These are phyloP conservation scores for Calycina herbarum DNA, from an alignment of 2,329 filamentous ascomycete species.

Conservation along the genomic window DNA sequence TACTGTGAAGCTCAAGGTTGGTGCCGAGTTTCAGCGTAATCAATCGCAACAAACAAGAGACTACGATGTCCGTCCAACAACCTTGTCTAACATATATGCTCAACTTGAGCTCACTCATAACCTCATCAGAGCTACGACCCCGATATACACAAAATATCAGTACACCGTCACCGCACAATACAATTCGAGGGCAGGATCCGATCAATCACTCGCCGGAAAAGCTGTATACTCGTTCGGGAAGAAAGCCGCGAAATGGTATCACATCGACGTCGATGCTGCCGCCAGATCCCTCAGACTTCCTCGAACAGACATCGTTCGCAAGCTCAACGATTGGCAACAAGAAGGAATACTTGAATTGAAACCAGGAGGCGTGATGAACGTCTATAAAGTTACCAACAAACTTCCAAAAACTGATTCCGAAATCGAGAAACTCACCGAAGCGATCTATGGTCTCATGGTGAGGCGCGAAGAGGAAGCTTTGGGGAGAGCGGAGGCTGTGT, in stretches of 20 bases:
- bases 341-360: slow-evolving; percentile 50
- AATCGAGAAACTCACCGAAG: slow-evolving; percentile 46
- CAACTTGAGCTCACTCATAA: slow-evolving; percentile 60
- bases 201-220: slow-evolving; percentile 44
- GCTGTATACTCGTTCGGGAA: slow-evolving; percentile 46
- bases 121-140: slow-evolving; percentile 56
- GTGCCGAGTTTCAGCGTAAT: slow-evolving; percentile 48
- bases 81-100: slow-evolving; percentile 56
- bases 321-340: slow-evolving; percentile 56
- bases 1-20: slow-evolving; percentile 37
- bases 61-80: slow-evolving; percentile 53
- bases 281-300: slow-evolving; percentile 36
- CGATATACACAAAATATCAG: slow-evolving; percentile 56
- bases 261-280: slow-evolving; percentile 50
- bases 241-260: slow-evolving; percentile 44
- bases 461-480: slow-evolving; percentile 55
- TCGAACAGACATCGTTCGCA: slow-evolving; percentile 51
- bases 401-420: slow-evolving; percentile 47
- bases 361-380: slow-evolving; percentile 51
- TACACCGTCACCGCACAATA: slow-evolving; percentile 45
- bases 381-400: slow-evolving; percentile 51
- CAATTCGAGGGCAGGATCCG: slow-evolving; percentile 35
- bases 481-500: slow-evolving; percentile 49
- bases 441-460: slow-evolving; percentile 52
- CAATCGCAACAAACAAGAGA: slow-evolving; percentile 47